phyloP scores from a whole-genome alignment of 2,329 filamentous ascomycete species.

The Fusarium zealandicum region DNA sequence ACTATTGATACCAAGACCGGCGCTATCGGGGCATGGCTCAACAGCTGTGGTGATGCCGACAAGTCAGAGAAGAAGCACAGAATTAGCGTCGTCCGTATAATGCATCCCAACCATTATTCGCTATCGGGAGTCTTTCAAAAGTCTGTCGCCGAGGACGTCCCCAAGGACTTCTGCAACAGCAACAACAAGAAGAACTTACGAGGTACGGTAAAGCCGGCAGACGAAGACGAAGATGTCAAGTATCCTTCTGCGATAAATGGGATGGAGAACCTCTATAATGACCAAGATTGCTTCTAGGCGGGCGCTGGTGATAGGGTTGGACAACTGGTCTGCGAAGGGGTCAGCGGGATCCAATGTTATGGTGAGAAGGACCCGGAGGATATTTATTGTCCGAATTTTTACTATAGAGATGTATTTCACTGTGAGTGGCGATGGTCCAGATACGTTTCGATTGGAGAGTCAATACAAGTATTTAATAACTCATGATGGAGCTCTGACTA shows the following conservation, averaged over 20 bases:
- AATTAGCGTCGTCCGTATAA: not conserved
- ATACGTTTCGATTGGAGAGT: no score
- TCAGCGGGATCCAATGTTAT: constrained; percentile 4
- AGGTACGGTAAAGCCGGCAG: accelerated
- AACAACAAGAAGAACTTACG: not conserved
- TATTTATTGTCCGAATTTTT: no score
- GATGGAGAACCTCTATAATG: not conserved
- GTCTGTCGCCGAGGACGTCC: not conserved
- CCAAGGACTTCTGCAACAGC: not conserved
- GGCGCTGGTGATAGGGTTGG: not conserved
- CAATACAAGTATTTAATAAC: no score
- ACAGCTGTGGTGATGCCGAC: constrained; percentile 3
- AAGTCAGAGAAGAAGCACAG: constrained; percentile 5
- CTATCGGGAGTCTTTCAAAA: not conserved
- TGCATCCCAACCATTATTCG: not conserved
- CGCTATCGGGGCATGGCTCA: constrained; percentile 13
- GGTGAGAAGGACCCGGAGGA: not conserved
- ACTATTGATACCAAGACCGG: constrained; percentile 12
- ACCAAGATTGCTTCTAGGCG: not conserved
- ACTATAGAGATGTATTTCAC: no score
- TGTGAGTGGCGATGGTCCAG: no score
- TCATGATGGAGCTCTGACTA: no score
- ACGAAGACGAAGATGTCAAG: not conserved
- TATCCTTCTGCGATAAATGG: not conserved
- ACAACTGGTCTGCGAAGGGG: constrained; percentile 3